Evolutionary conservation across 805 yeast species (phyloP), one percentile per base, ranked within the genome.

Genomic region (Kodamaea hsintzibuensis): DNA sequence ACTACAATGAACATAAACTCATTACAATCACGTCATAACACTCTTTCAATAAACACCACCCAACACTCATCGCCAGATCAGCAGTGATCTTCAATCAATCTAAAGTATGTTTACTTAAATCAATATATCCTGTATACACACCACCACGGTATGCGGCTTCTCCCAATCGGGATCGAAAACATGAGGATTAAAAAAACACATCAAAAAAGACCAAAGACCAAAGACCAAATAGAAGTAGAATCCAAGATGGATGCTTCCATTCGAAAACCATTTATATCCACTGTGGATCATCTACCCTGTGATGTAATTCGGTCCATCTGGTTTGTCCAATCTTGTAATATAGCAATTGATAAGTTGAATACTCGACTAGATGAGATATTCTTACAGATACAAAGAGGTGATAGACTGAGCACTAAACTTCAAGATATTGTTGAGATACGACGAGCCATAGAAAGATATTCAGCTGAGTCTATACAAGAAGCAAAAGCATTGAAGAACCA

Each of bases 231-330:
- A n/a, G n/a, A n/a, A 37, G 40, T 39, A 39, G 17, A 39, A 9
- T 8, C 35, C 5, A 40, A 40, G 25, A 50, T 50, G 52, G 52
- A 50, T 45, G 38, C 48, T 14, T 40, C 52, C 18, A 16, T 49
- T n/a, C 52, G 52, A 42, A 51, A 51, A 39, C 39, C 54, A 9
- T 76, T 72, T 57, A 69, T 76, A 33, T 67, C 78, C 18, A 74
- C 78, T 3, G 64, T 75, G 8, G 80, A 76, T 55, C 80, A 76
- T 55, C 62, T 76, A 38, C 79, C 80, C 22, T 69, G 78, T 52
- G 80, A 76, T 53, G 62, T 76, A 2, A 66, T 75, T 42, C 70
- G 80, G 47, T 71, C 78, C 7, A 59, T 75, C 8, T 76, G 80
- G 80, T 59, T 74, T 14, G 66, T 76, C 2, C 80, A 76, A 51